A percentile compares a stretch with the other conserved stretches of the same genome.
Evolutionary conservation across 805 yeast species (phyloP).

Genomic region (Saturnispora sanitii): DNA sequence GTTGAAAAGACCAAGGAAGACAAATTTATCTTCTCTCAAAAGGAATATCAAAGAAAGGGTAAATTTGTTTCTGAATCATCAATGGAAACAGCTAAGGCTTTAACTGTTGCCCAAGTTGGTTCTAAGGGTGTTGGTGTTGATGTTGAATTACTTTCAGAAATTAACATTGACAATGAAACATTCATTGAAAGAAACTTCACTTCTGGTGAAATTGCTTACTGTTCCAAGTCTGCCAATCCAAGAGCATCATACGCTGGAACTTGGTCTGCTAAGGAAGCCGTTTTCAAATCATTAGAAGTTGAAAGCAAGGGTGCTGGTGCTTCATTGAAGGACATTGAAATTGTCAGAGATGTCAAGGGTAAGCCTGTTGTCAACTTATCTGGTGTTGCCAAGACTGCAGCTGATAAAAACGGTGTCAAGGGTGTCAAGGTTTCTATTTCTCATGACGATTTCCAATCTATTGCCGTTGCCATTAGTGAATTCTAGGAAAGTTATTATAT

Average conservation of each 20-base stretch:
- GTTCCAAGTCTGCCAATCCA: slow-evolving; percentile 61
- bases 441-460: slow-evolving; percentile 94
- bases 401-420: slow-evolving; percentile 57
- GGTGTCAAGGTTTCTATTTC: slow-evolving; percentile 81
- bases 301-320: slow-evolving; percentile 93
- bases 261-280: slow-evolving; percentile 99
- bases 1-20: slow-evolving; percentile 33
- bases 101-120: slow-evolving; percentile 35
- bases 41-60: slow-evolving; percentile 37
- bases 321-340: slow-evolving; percentile 82
- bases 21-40: slow-evolving; percentile 38
- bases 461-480: slow-evolving; percentile 85
- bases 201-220: slow-evolving; percentile 65
- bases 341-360: slow-evolving; percentile 58
- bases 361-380: slow-evolving; percentile 73
- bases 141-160: slow-evolving; percentile 76
- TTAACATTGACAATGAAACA: slow-evolving; percentile 82
- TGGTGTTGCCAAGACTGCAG: slow-evolving; percentile 72
- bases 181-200: slow-evolving; percentile 92
- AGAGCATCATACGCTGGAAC: slow-evolving; percentile 93
- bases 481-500: slow-evolving; percentile 24
- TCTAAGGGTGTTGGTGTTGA: slow-evolving; percentile 88
- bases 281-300: slow-evolving; percentile 89
- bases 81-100: slow-evolving; percentile 53
- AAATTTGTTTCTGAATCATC: slow-evolving; percentile 39